These are phyloP conservation scores for Gossypium schwendimanii DNA, from an alignment of 441 rosid genomes.

Conservation along the genomic window DNA sequence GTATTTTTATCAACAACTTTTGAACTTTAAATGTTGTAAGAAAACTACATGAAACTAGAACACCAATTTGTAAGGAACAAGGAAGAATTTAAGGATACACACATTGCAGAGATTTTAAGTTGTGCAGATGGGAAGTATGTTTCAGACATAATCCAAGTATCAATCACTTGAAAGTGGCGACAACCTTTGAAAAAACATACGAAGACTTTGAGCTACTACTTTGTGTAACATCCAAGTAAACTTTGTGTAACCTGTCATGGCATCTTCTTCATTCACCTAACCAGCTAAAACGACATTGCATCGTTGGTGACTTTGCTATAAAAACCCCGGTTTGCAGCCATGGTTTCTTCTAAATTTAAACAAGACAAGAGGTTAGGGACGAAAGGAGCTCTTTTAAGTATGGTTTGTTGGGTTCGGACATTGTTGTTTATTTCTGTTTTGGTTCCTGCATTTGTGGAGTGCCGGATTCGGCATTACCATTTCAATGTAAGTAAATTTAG, in stretches of 20 bases:
- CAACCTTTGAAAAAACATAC: background rate
- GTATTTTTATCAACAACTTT: background rate
- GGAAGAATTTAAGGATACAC: background rate
- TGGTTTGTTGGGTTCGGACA: conserved; percentile 14
- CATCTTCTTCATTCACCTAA: conserved; percentile 36
- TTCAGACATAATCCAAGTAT: conserved; percentile 24
- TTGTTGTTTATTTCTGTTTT: conserved; percentile 28
- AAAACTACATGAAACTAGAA: background rate
- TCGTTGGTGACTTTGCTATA: conserved; percentile 15
- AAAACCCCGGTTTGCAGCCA: conserved; percentile 8
- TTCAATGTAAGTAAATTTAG: conserved; percentile 46
- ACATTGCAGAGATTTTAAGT: background rate
- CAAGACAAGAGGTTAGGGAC: background rate
- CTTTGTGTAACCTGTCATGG: conserved; percentile 6
- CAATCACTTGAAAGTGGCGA: conserved; percentile 31
- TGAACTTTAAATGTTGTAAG: background rate
- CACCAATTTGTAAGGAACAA: background rate
- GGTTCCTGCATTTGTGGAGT: conserved; percentile 35
- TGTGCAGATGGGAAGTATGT: conserved; percentile 31
- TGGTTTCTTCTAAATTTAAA: conserved; percentile 8
- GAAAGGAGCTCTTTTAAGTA: background rate
- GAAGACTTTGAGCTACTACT: conserved; percentile 2
- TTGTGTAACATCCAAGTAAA: conserved; percentile 55
- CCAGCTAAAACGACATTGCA: conserved; percentile 47
- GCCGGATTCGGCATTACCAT: conserved; percentile 44